Evolutionary conservation across 805 yeast genomes (phyloP), one percentile per base, ranked within the genome.

Genomic region (Tetrapisispora nanseiensis): DNA sequence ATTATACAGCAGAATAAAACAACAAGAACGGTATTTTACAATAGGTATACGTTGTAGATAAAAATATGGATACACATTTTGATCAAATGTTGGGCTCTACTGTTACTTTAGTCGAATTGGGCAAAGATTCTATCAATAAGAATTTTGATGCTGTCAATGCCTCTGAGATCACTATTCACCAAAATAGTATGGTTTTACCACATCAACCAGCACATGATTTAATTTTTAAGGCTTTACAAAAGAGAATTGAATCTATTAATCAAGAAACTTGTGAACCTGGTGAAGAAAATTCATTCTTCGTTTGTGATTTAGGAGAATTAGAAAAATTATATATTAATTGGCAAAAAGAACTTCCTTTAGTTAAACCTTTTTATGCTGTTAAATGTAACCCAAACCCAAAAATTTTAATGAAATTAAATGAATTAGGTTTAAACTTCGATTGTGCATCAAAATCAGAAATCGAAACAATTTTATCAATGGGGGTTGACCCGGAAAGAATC

Each of bases 371-470:
- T 57, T 90, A 89, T 63, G 98, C 98, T 16, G 92, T 90, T 51
- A 90, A 90, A 65, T 90, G 97, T 67, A 90, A 90, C 68, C 82
- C 87, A 30, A 80, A 86, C 57, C 52, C 66, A 6, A 66, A 66
- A 42, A 77, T 90, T 11, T 60, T 90, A 48, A 57, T 65, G 38
- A 61, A 72, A 23, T 70, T 90, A 51, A 78, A 76, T 2, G 47
- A 64, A 3, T 62, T 80, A 48, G 95, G 92, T 22, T 72, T 78
- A 41, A 81, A 82, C 44, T 90, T 90, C 57, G 98, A 90, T 61
- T 90, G 98, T 67, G 97, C 97, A 5, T 85, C 95, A 19, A 78
- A 81, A 56, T 72, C 72, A 48, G 98, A 90, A 66, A 86, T 90
- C 54, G 80, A 80, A 42, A 65, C 67, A 34, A 73, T 86, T 40